phyloP scores from a whole-genome alignment of 148 eudicot species.

The Camellia sinensis region DNA sequence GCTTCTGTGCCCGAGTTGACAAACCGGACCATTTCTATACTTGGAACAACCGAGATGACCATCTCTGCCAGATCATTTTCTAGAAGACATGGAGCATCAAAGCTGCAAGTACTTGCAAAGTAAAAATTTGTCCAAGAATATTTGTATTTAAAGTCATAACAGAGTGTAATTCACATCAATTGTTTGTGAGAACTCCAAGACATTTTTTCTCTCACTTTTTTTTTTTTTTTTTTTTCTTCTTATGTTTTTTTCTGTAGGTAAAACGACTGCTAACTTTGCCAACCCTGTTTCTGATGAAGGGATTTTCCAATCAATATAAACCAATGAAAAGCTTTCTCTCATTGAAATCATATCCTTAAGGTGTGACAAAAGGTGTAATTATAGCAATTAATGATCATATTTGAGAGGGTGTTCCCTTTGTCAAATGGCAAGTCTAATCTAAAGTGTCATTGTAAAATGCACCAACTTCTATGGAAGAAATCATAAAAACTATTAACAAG shows the following conservation, averaged over 20 bases:
- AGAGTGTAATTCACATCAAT: neutral
- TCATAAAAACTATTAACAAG: neutral
- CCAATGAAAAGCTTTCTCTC: neutral
- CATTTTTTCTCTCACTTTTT: neutral
- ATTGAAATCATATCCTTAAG: neutral
- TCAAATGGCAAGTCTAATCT: neutral
- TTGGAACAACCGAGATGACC: too few relatives aligned
- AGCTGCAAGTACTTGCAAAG: constrained; percentile 83
- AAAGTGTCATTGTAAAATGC: neutral
- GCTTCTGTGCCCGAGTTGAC: too few relatives aligned
- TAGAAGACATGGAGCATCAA: constrained; percentile 93
- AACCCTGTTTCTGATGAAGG: neutral
- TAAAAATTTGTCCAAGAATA: neutral
- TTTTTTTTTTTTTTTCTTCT: neutral
- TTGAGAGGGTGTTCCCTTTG: too few relatives aligned
- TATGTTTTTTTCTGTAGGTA: too few relatives aligned
- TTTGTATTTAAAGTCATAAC: neutral
- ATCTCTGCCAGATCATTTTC: constrained; percentile 36
- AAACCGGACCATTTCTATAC: too few relatives aligned
- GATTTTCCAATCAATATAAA: neutral
- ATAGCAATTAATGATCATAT: too few relatives aligned
- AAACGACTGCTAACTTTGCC: neutral
- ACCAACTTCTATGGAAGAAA: neutral
- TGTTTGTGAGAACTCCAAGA: neutral
- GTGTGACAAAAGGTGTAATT: too few relatives aligned